Conservation (phyloP, 306 rosid genomes). For the Alnus glutinosa region DNA sequence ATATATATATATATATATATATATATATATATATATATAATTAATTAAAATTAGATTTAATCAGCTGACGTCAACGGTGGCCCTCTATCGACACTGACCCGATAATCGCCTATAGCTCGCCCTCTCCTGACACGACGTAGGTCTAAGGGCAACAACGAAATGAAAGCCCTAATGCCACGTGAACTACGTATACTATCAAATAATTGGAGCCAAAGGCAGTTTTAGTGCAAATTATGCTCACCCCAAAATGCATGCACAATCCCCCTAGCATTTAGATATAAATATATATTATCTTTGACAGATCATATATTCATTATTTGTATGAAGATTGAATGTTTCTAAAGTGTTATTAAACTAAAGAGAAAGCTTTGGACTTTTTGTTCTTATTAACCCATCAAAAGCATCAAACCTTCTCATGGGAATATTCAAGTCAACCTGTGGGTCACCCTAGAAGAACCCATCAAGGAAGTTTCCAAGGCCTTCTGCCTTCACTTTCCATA, state of each 20-base stretch:
- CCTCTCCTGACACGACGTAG: too few species aligned
- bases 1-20: too few species aligned
- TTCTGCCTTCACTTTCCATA: constrained; percentile 19
- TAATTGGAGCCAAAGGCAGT: too few species aligned
- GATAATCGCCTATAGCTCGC: too few species aligned
- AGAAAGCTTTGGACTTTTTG: constrained; percentile 25
- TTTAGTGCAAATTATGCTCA: background rate
- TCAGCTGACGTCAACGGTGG: too few species aligned
- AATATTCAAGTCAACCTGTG: constrained; percentile 37
- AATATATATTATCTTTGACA: background rate
- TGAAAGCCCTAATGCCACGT: too few species aligned
- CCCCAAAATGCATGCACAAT: constrained; percentile 26
- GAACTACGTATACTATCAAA: too few species aligned
- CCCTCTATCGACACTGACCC: too few species aligned
- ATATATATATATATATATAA: too few species aligned
- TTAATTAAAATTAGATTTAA: too few species aligned
- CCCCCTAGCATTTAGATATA: background rate
- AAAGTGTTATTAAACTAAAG: background rate
- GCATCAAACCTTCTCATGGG: background rate
- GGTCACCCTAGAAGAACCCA: constrained; percentile 29
- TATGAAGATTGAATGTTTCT: background rate
- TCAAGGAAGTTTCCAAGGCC: constrained; percentile 30
- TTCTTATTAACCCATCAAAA: constrained; percentile 32
- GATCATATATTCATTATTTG: background rate
- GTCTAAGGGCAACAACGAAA: too few species aligned